Conservation (phyloP, 2,329 filamentous ascomycete species). For the Coniella vitis region DNA sequence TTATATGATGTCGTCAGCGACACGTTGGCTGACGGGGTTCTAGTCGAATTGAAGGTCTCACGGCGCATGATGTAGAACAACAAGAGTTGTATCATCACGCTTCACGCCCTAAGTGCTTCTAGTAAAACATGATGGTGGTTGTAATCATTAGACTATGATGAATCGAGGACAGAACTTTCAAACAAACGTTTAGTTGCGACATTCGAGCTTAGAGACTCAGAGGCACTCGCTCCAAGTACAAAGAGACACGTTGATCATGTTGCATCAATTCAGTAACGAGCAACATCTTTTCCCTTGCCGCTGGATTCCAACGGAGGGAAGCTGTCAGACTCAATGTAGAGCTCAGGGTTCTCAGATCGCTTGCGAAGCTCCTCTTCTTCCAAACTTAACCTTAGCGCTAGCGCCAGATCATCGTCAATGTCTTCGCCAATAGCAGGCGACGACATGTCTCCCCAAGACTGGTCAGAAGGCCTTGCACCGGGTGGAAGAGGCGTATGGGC, state of each 20-base stretch:
- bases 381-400: constrained; percentile 54
- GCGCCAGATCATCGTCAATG: constrained; percentile 50
- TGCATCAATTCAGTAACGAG: constrained; percentile 8
- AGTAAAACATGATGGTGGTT: too few relatives aligned
- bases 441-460: constrained; percentile 12
- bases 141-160: too few relatives aligned
- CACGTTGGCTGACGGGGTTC: constrained; percentile 6
- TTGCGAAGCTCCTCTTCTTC: constrained; percentile 42
- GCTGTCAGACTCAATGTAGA: constrained; percentile 22
- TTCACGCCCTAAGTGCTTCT: too few relatives aligned
- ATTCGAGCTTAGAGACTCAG: too few relatives aligned
- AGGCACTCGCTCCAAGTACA: too few relatives aligned
- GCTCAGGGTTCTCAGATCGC: constrained; percentile 18
- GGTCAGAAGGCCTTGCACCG: constrained; percentile 14
- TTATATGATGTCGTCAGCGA: constrained; percentile 6
- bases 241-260: too few relatives aligned
- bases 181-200: too few relatives aligned
- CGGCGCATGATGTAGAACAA: neutral
- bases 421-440: constrained; percentile 17
- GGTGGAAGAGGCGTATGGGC: constrained; percentile 26
- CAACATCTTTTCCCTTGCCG: constrained; percentile 36
- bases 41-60: neutral
- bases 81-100: neutral
- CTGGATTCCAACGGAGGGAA: constrained; percentile 27
- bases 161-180: too few relatives aligned